Evolutionary conservation across 1,139 yeast species (phyloP), one percentile per base, ranked within the genome.

Genomic region (Pichia sp.): DNA sequence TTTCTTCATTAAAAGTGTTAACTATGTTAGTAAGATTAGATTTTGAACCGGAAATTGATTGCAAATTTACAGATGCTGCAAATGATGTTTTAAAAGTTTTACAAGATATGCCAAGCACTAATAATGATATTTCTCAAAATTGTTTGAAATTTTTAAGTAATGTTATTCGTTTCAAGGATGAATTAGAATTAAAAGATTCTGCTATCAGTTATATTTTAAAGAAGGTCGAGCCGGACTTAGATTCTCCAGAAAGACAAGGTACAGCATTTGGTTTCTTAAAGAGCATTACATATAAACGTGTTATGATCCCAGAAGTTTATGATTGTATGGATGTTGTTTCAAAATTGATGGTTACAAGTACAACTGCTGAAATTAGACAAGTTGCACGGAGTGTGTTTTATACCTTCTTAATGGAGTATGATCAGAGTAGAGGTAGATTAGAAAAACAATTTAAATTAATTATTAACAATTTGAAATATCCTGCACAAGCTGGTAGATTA

Each of bases 381-480:
- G 80, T 85, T 63, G 80, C 97, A 9, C 75, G 97, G 61, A 75
- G 86, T 50, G 79, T 85, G 1, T 93, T 79, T 60, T 84, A 79
- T 61, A 91, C 81, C 56, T 93, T 91, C 55, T 65, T 91, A 55
- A 84, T 89, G 81, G 96, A 88, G 55, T 91, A 86, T 56, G 97
- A 95, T 54, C 97, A 91, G 64, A 89, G 97, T 25, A 75, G 80
- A 55, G 89, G 93, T 6, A 76, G 88, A 50, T 63, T 91, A 40
- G 93, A 85, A 51, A 85, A 81, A 54, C 95, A 86, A 53, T 80
- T 89, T 62, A 79, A 81, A 50, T 80, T 82, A 56, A 69, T 91
- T 62, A 83, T 89, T n/a, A 78, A 77, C 49, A 91, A 93, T 59
- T 67, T 93, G 55, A 73, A 79, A 22, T 93, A 93, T 58, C 91